These are phyloP conservation scores for Eimeria brunetti DNA, from an alignment of 169 alveolate genomes.

Conservation along the genomic window DNA sequence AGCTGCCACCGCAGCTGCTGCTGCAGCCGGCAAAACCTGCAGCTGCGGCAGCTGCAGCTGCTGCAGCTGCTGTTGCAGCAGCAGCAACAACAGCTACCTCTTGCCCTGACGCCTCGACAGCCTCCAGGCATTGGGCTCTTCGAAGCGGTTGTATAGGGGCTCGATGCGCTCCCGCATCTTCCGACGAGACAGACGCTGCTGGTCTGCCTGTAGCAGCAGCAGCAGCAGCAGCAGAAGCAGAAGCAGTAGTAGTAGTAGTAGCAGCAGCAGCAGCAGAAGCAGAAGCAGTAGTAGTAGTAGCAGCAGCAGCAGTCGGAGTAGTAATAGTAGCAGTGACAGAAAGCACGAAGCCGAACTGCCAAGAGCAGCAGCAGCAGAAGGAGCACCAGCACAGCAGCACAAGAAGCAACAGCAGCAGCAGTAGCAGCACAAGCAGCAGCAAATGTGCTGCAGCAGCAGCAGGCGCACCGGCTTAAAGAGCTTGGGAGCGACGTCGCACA, in stretches of 20 bases:
- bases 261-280: not conserved
- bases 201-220: slow-evolving; percentile 87
- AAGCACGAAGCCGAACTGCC: not conserved
- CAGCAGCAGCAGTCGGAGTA: not conserved
- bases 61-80: not conserved
- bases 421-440: slow-evolving; percentile 28
- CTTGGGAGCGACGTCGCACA: slow-evolving; percentile 98
- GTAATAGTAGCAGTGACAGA: not conserved
- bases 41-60: slow-evolving; percentile 3
- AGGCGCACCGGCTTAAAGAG: slow-evolving; percentile 92
- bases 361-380: not conserved
- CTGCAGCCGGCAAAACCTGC: slow-evolving; percentile 3
- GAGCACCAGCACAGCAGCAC: slow-evolving; percentile 27
- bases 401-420: slow-evolving; percentile 5
- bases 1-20: slow-evolving; percentile 13
- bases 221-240: not conserved
- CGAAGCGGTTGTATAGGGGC: slow-evolving; percentile 96
- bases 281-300: not conserved
- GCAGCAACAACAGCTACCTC: slow-evolving; percentile 24
- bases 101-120: slow-evolving; percentile 96
- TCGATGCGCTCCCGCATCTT: slow-evolving; percentile 97
- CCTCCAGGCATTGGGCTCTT: slow-evolving; percentile 99
- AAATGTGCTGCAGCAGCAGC: not conserved
- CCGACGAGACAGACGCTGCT: slow-evolving; percentile 92
- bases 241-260: not conserved